These are phyloP conservation scores for Pseudogymnoascus sp. DNA, from an alignment of 2,329 filamentous ascomycete species.

Conservation along the genomic window DNA sequence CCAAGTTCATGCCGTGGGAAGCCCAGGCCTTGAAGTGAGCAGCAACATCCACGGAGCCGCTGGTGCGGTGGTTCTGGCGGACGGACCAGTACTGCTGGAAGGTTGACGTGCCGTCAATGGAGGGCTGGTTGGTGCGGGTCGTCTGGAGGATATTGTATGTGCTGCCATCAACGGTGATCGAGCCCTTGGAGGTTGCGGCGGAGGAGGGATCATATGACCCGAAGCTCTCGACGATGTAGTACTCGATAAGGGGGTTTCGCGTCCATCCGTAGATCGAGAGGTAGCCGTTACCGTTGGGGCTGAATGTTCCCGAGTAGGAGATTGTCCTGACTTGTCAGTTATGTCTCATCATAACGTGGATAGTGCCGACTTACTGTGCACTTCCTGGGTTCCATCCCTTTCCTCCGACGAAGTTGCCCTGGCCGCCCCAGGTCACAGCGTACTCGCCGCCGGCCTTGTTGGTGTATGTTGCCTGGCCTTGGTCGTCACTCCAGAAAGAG, in stretches of 20 bases:
- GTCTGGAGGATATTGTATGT: constrained; percentile 40
- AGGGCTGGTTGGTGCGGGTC: constrained; percentile 29
- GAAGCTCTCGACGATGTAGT: constrained; percentile 50
- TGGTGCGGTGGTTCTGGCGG: constrained; percentile 40
- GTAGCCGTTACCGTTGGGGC: constrained; percentile 35
- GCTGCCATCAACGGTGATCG: constrained; percentile 44
- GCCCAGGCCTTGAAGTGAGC: constrained; percentile 50
- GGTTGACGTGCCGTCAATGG: constrained; percentile 39
- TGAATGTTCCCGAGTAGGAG: constrained; percentile 35
- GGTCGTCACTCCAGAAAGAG: constrained; percentile 46
- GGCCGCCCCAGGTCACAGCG: constrained; percentile 40
- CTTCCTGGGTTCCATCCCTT: constrained; percentile 39
- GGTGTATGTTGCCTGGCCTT: constrained; percentile 43
- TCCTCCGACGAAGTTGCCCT: constrained; percentile 39
- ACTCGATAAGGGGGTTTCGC: constrained; percentile 45
- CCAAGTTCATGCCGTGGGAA: constrained; percentile 41
- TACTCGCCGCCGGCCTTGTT: constrained; percentile 45
- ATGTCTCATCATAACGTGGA: not conserved
- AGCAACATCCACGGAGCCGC: constrained; percentile 42
- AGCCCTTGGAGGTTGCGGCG: constrained; percentile 41
- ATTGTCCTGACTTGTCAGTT: constrained; percentile 29
- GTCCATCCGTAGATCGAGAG: constrained; percentile 51
- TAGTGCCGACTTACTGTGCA: not conserved
- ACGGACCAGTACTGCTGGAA: constrained; percentile 50
- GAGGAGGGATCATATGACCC: constrained; percentile 43